These are phyloP conservation scores for Myxozyma neglecta DNA, from an alignment of 805 yeast genomes.

Conservation along the genomic window DNA sequence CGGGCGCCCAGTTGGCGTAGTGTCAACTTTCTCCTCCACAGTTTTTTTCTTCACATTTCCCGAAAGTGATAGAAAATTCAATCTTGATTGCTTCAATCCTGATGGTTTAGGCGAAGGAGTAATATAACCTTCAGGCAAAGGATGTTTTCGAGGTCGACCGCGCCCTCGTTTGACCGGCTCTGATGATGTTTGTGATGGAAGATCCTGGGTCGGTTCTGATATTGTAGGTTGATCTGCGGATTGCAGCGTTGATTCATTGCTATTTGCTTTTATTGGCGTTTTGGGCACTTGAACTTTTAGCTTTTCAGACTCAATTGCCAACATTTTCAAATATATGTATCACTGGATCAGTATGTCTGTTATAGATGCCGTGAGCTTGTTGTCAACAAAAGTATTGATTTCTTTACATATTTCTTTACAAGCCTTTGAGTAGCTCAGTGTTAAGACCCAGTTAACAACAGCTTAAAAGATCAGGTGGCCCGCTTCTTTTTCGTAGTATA, in stretches of 20 bases:
- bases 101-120: slow-evolving; percentile 10
- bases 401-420: too few species aligned
- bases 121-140: slow-evolving; percentile 11
- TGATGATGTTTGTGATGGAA: not conserved
- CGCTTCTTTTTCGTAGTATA: too few species aligned
- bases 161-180: slow-evolving; percentile 25
- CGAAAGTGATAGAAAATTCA: too few species aligned
- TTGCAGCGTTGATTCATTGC: not conserved
- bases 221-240: too few species aligned
- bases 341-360: too few species aligned
- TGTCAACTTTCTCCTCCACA: not conserved
- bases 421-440: too few species aligned
- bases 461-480: too few species aligned
- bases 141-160: slow-evolving; percentile 24
- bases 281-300: too few species aligned
- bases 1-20: slow-evolving; percentile 18
- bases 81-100: not conserved
- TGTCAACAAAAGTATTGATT: too few species aligned
- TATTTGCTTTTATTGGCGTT: not conserved
- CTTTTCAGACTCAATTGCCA: not conserved
- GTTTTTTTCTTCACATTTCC: not conserved
- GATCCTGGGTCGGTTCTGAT: not conserved
- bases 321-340: too few species aligned
- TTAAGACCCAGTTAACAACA: too few species aligned
- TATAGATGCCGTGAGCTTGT: too few species aligned